A percentile compares a stretch with the other conserved stretches of the same genome.
These are phyloP conservation scores for Coix lacrymajobi DNA, from an alignment of 176 grass and related monocot genomes.

Conservation along the genomic window DNA sequence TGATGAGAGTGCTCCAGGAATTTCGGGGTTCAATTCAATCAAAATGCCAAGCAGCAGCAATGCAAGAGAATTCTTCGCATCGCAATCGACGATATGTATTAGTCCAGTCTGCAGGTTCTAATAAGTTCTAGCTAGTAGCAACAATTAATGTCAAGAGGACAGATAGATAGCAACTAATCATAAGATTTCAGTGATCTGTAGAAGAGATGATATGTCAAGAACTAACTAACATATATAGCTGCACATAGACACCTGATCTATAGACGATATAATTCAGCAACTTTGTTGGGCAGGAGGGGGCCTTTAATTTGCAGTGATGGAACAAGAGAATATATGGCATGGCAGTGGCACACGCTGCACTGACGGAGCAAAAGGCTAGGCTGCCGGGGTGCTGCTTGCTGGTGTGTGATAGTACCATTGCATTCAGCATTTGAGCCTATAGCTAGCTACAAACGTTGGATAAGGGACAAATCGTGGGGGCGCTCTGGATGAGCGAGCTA, in stretches of 20 bases:
- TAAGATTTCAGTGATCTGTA: not conserved
- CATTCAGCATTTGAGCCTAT: not conserved
- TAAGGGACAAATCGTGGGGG: slow-evolving; percentile 7
- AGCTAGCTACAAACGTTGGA: not conserved
- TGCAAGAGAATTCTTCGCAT: not conserved
- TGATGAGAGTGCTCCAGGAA: not conserved
- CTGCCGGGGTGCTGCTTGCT: slow-evolving; percentile 15
- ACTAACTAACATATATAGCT: not conserved
- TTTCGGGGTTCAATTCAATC: not conserved
- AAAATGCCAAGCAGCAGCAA: too few relatives aligned
- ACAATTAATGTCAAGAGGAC: not conserved
- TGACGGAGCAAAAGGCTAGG: slow-evolving; percentile 18
- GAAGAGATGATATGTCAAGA: not conserved
- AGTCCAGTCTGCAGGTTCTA: not conserved
- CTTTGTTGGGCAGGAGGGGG: not conserved
- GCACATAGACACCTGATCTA: not conserved
- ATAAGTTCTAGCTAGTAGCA: not conserved
- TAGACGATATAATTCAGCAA: not conserved
- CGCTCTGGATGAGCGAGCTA: too few relatives aligned
- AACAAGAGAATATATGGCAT: slow-evolving; percentile 31
- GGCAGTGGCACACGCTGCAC: slow-evolving; percentile 13
- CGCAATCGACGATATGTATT: not conserved
- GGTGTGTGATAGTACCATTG: not conserved
- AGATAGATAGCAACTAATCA: not conserved
- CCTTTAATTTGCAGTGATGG: slow-evolving; percentile 29